Conservation (phyloP, 129 eudicot genomes). For the Chrysanthemum lavandulifolium region DNA sequence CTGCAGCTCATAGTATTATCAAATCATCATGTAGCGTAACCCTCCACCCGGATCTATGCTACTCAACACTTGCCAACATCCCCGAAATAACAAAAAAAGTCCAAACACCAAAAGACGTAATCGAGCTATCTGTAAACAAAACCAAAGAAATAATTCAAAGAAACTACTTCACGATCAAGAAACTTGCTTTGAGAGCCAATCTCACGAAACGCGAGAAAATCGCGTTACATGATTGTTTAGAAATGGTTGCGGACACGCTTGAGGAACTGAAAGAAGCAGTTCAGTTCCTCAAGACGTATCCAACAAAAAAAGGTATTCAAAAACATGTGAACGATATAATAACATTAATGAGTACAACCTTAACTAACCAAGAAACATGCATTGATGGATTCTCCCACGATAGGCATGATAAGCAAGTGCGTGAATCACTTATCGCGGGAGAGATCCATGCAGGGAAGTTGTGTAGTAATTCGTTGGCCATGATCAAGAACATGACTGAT, state of each 20-base stretch:
- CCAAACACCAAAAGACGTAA: slow-evolving; percentile 49
- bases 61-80: slow-evolving; percentile 44
- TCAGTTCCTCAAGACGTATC: slow-evolving; percentile 40
- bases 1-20: slow-evolving; percentile 47
- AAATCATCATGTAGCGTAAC: slow-evolving; percentile 67
- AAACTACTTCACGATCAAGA: slow-evolving; percentile 51
- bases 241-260: slow-evolving; percentile 64
- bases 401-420: slow-evolving; percentile 42
- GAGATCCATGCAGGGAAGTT: slow-evolving; percentile 56
- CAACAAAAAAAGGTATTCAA: slow-evolving; percentile 37
- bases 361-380: slow-evolving; percentile 82
- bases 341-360: slow-evolving; percentile 61
- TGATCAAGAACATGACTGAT: slow-evolving; percentile 73
- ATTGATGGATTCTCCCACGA: slow-evolving; percentile 76
- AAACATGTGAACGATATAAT: slow-evolving; percentile 56
- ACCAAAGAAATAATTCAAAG: slow-evolving; percentile 40
- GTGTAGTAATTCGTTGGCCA: slow-evolving; percentile 78
- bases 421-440: slow-evolving; percentile 37
- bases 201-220: slow-evolving; percentile 58
- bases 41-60: slow-evolving; percentile 75
- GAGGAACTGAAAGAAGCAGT: slow-evolving; percentile 50
- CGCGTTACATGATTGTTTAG: slow-evolving; percentile 74
- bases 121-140: slow-evolving; percentile 49
- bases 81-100: slow-evolving; percentile 39
- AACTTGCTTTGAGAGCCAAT: slow-evolving; percentile 25